Percentiles rank a stretch among this genome's conserved stretches.
These are phyloP conservation scores for Gloeophyllum trabeum DNA, from an alignment of 768 basidiomycete genomes.

Conservation along the genomic window DNA sequence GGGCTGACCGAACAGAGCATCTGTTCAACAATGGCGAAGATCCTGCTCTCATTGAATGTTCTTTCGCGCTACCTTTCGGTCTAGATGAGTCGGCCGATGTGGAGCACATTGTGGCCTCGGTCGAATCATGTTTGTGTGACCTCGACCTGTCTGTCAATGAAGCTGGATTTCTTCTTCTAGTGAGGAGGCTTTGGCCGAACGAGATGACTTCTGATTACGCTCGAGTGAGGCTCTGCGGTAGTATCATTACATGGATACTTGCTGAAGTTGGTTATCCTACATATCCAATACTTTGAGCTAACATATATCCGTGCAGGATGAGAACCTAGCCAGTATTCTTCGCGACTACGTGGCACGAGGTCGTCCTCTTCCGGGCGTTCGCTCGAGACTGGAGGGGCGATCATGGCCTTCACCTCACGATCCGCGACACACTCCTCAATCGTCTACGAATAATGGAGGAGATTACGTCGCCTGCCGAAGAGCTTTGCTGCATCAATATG, in stretches of 20 bases:
- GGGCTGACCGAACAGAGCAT: slow-evolving; percentile 22
- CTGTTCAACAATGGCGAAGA: slow-evolving; percentile 25
- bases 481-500: slow-evolving; percentile 42
- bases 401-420: slow-evolving; percentile 42
- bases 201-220: slow-evolving; percentile 65
- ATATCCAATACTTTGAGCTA: not conserved
- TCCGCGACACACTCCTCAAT: slow-evolving; percentile 21
- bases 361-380: slow-evolving; percentile 52
- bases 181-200: slow-evolving; percentile 63
- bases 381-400: slow-evolving; percentile 25
- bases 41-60: slow-evolving; percentile 29
- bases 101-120: slow-evolving; percentile 57
- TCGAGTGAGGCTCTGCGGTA: slow-evolving; percentile 44
- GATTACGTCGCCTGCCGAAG: slow-evolving; percentile 58
- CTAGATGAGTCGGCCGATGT: slow-evolving; percentile 66
- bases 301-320: slow-evolving; percentile 33
- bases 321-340: slow-evolving; percentile 52
- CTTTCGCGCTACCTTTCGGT: slow-evolving; percentile 59
- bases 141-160: slow-evolving; percentile 69
- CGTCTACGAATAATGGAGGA: slow-evolving; percentile 47
- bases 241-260: slow-evolving; percentile 59
- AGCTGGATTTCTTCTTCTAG: slow-evolving; percentile 57
- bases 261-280: slow-evolving; percentile 47
- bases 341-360: slow-evolving; percentile 55
- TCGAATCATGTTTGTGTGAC: slow-evolving; percentile 62